Conservation (phyloP, 2,329 filamentous ascomycete species). For the Claviceps monticola region DNA sequence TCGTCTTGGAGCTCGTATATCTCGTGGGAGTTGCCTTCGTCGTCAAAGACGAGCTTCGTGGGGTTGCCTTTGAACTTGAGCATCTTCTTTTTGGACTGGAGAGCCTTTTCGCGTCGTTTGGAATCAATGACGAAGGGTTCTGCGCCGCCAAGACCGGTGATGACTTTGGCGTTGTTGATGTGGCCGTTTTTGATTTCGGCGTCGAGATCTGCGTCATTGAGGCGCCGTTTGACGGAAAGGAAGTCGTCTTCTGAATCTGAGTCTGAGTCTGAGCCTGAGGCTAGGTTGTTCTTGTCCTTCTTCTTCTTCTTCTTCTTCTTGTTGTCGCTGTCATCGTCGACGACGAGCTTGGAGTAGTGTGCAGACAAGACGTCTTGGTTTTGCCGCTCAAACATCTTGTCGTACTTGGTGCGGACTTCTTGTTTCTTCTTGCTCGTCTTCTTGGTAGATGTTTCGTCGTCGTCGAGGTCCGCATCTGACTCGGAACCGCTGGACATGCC, state of each 20-base stretch:
- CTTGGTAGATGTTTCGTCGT: slow-evolving; percentile 17
- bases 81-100: slow-evolving; percentile 88
- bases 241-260: slow-evolving; percentile 46
- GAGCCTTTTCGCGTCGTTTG: slow-evolving; percentile 87
- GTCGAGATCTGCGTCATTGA: slow-evolving; percentile 53
- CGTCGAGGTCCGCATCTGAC: slow-evolving; percentile 38
- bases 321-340: slow-evolving; percentile 45
- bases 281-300: slow-evolving; percentile 41
- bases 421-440: slow-evolving; percentile 53
- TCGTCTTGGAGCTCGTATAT: slow-evolving; percentile 84
- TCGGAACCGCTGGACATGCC: slow-evolving; percentile 50
- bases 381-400: slow-evolving; percentile 93
- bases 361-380: slow-evolving; percentile 94
- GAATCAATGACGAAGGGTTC: slow-evolving; percentile 77
- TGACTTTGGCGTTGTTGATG: slow-evolving; percentile 36
- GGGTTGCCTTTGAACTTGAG: slow-evolving; percentile 81
- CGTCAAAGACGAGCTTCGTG: slow-evolving; percentile 79
- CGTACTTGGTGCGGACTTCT: slow-evolving; percentile 82
- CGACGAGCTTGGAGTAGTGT: slow-evolving; percentile 81
- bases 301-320: not conserved
- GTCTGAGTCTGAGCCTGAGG: slow-evolving; percentile 17
- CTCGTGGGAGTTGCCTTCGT: slow-evolving; percentile 73
- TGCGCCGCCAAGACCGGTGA: slow-evolving; percentile 55
- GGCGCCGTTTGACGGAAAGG: slow-evolving; percentile 76
- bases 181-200: slow-evolving; percentile 32